Base-by-base conservation (phyloP, 176 grass and related monocot species). In the Alloteropsis semialata region DNA sequence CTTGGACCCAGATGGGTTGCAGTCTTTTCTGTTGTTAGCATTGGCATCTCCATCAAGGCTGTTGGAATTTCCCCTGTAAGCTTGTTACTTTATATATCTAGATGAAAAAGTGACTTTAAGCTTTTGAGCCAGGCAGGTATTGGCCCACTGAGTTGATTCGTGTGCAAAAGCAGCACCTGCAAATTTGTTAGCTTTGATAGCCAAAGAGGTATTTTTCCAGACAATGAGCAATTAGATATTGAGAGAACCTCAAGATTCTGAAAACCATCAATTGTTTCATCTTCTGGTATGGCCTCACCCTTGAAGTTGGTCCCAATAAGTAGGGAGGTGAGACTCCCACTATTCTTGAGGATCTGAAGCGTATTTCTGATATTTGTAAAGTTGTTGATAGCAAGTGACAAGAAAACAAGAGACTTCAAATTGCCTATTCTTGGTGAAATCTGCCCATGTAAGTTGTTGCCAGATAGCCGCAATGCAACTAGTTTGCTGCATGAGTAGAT, bases 401-500 rank as follows among this genome's bases (percentile, higher is more conserved):
- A 41, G 68, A 72, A 87, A 0, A 1, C 13, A 0, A 90, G 84
- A 0, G 24, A 69, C 67, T 78, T 79, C n/a, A 82, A 43, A 33
- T 82, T 82, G 2, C 5, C 7, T 67, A 86, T 82, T 41, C 44
- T 33, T 1, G 21, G 13, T 56, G 84, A 76, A 1, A 90, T 1
- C 17, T 82, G 64, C 0, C 88, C 83, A 27, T 53, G 15, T 3
- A 90, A 67, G 0, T 72, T 34, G 16, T 86, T 86, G 4, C 0
- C 0, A 5, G 83, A 72, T 4, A 90, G 38, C 0, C 83, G 8
- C 58, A 90, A 3, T 2, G 84, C 84, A 6, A 1, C 72, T 10
- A 90, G 43, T 5, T 72, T 85, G 43, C 5, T 77, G 32, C 82
- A 89, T 9, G 76, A 65, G 44, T 89, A 89, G 19, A 89, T 69